Percentiles rank a stretch among this genome's conserved stretches.
These are phyloP conservation scores for Blastosporella zonata DNA, from an alignment of 1,284 basidiomycete species.

Conservation along the genomic window DNA sequence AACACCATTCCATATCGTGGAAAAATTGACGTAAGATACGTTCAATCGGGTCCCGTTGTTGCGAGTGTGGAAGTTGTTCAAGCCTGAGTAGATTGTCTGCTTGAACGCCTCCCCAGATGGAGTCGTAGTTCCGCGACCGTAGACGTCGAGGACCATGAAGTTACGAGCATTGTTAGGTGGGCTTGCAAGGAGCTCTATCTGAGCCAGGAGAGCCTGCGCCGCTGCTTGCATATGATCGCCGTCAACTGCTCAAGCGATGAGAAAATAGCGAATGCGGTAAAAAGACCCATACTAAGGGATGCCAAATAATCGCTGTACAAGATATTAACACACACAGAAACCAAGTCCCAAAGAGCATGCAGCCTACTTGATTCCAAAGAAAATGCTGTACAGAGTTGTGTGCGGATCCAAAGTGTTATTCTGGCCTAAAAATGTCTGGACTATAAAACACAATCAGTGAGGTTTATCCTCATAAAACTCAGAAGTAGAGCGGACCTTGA, in stretches of 20 bases:
- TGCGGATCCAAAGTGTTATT: conserved; percentile 17
- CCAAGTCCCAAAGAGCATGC: background rate
- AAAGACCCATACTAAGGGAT: conserved; percentile 8
- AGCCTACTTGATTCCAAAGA: conserved; percentile 23
- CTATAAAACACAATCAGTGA: background rate
- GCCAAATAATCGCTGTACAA: conserved; percentile 18
- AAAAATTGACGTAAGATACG: conserved; percentile 28
- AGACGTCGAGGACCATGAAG: conserved; percentile 30
- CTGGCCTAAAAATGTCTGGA: conserved; percentile 24
- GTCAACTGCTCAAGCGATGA: conserved; percentile 17
- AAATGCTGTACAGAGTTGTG: conserved; percentile 21
- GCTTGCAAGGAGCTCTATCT: conserved; percentile 23
- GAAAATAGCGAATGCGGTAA: background rate
- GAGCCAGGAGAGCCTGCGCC: conserved; percentile 23
- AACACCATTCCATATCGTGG: conserved; percentile 30
- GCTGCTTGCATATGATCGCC: conserved; percentile 27
- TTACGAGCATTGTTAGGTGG: conserved; percentile 28
- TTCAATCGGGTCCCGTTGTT: conserved; percentile 15
- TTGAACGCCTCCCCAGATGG: conserved; percentile 29
- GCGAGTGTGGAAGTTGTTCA: conserved; percentile 19
- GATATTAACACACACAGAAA: background rate
- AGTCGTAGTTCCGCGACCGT: conserved; percentile 25
- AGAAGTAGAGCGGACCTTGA: conserved; percentile 12
- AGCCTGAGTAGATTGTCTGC: conserved; percentile 25
- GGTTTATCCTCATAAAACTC: background rate